Conservation (phyloP, 2,329 filamentous ascomycete species). For the Cadophora gregata region DNA sequence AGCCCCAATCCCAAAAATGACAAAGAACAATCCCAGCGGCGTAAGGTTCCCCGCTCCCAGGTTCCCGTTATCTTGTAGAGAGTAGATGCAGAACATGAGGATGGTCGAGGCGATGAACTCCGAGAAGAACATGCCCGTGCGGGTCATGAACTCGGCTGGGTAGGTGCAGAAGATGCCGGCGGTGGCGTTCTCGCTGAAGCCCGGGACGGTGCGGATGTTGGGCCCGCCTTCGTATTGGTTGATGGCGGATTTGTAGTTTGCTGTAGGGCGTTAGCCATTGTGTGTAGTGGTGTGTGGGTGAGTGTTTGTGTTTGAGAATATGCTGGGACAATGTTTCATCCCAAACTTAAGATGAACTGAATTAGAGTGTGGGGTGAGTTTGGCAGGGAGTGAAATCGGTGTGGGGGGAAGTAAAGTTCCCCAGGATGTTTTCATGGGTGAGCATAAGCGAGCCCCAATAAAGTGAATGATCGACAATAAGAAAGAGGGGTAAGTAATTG, state of each 20-base stretch:
- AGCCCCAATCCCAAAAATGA: constrained; percentile 75
- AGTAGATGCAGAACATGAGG: constrained; percentile 76
- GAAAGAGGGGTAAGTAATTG: background rate
- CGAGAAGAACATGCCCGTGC: constrained; percentile 72
- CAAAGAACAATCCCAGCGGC: constrained; percentile 70
- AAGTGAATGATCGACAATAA: background rate
- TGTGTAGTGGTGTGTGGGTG: background rate
- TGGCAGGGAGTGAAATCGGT: background rate
- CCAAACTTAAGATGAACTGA: too few relatives aligned
- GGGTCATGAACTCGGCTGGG: constrained; percentile 66
- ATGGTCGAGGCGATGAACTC: constrained; percentile 73
- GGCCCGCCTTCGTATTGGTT: constrained; percentile 68
- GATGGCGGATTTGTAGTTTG: constrained; percentile 70
- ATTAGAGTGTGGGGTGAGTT: background rate
- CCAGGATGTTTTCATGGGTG: constrained; percentile 2
- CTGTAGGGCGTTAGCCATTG: constrained; percentile 39
- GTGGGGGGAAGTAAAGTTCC: background rate
- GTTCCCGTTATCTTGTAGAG: constrained; percentile 65
- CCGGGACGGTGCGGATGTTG: constrained; percentile 65
- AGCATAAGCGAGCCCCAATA: background rate
- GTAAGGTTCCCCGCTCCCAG: constrained; percentile 53
- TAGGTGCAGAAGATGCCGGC: constrained; percentile 78
- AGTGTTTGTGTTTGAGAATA: background rate
- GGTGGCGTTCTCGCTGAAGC: constrained; percentile 50
- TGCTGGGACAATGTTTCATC: background rate